Evolutionary conservation across 192 early-diverging fungal species (phyloP), one percentile per base, ranked within the genome.

Genomic region (Coemansia sp.): DNA sequence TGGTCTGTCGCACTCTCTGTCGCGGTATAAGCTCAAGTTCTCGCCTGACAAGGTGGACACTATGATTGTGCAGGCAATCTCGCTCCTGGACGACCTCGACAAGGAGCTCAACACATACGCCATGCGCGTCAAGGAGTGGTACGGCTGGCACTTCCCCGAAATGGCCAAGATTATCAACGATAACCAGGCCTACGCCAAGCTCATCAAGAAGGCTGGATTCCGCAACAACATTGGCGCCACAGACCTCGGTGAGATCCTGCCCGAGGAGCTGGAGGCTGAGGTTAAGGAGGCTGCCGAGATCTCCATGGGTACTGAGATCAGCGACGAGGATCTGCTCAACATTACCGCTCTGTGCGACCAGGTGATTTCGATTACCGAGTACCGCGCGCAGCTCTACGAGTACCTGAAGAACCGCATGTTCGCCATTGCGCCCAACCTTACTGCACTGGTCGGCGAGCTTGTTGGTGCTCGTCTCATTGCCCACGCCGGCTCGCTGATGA

Each of bases 101-200:
- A 99, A 99, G 90, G 98, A 99, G 74, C 90, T 99, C 83, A 99
- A 99, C 89, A 98, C 96, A 42, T 98, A 95, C 75, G 92, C 96
- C 3, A 96, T 97, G 95, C 89, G 95, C 67, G 91, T 93, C 75
- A 95, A 97, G 92, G 97, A 99, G 86, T 99, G 97, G 97, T 96
- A 99, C 78, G 96, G 96, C 46, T 99, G 95, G 96, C 97, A 99
- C 79, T 99, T 99, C 91, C 97, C 97, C 51, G 97, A 99, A 89
- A 95, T 99, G 92, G 91, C 88, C 79, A 95, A 94, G 87, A 92
- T 98, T 68, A 86, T 99, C 72, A 91, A 93, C 70, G 96, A 99
- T 80, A 99, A 99, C 86, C 80, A 96, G 65, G 94, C 95, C 20
- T 99, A 95, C 72, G 89, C 97, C 78, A 91, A 92, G 86, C 83